Conservation (phyloP, 2,329 filamentous ascomycete species). For the Seiridium cupressi region DNA sequence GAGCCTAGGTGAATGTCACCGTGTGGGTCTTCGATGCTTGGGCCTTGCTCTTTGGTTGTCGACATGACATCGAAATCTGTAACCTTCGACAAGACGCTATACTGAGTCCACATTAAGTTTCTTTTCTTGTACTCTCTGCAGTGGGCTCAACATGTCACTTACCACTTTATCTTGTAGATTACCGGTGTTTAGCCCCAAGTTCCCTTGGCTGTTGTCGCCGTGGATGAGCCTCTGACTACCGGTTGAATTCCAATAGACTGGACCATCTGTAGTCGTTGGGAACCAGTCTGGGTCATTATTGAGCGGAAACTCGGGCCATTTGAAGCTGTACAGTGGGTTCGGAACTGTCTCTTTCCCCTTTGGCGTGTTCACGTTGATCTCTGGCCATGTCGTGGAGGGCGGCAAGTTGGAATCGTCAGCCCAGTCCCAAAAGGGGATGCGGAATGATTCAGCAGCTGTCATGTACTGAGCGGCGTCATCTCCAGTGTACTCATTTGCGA, state of each 20-base stretch:
- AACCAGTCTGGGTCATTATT: constrained; percentile 29
- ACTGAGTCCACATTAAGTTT: constrained; percentile 27
- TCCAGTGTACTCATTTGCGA: constrained; percentile 43
- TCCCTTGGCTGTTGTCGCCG: constrained; percentile 20
- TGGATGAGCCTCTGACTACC: constrained; percentile 39
- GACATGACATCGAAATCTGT: constrained; percentile 38
- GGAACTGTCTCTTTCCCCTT: constrained; percentile 34
- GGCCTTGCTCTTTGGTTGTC: constrained; percentile 31
- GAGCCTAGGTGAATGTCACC: constrained; percentile 39
- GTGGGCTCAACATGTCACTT: constrained; percentile 14
- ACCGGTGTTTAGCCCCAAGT: constrained; percentile 21
- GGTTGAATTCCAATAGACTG: constrained; percentile 25
- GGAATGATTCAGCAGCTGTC: constrained; percentile 43
- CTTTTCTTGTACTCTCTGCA: constrained; percentile 2
- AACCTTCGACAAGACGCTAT: constrained; percentile 38
- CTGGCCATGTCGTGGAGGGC: constrained; percentile 30
- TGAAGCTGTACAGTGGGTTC: constrained; percentile 54
- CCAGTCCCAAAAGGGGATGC: constrained; percentile 57
- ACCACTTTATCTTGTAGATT: constrained; percentile 40
- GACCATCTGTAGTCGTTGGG: constrained; percentile 26
- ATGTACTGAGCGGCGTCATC: constrained; percentile 34
- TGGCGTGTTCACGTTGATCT: constrained; percentile 39
- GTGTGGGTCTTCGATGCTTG: constrained; percentile 44
- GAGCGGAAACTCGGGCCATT: constrained; percentile 40
- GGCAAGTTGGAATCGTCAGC: constrained; percentile 41